Evolutionary conservation across 257 asterid genomes (phyloP).

Genomic region (Solanum acaule): DNA sequence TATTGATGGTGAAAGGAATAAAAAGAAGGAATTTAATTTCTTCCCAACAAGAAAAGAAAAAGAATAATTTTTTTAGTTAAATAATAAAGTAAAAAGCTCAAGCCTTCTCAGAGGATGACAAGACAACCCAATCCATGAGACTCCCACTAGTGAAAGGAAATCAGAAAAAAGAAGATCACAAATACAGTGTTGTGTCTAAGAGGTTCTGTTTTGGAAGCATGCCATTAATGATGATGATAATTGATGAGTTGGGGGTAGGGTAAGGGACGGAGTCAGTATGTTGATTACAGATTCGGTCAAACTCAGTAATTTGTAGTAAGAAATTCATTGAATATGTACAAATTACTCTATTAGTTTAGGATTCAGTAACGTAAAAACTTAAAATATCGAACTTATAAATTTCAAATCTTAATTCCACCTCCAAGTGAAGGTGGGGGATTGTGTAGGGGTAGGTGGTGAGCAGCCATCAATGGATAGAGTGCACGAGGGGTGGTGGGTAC

Average conservation of each 20-base stretch:
- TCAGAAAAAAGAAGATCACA: background rate
- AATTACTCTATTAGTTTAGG: background rate
- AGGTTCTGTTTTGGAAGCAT: slow-evolving; percentile 32
- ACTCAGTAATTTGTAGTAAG: background rate
- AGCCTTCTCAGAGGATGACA: slow-evolving; percentile 26
- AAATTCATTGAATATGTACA: background rate
- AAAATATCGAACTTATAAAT: rapidly evolving
- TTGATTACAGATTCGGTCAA: background rate
- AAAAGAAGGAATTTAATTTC: background rate
- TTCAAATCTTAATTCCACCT: rapidly evolving
- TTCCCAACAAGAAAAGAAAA: background rate
- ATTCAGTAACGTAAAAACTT: background rate
- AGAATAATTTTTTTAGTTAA: background rate
- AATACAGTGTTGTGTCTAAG: slow-evolving; percentile 1
- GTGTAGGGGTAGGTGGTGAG: slow-evolving; percentile 29
- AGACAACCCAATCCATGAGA: slow-evolving; percentile 38
- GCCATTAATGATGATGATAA: slow-evolving; percentile 52
- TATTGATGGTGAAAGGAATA: background rate
- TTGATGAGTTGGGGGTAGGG: background rate
- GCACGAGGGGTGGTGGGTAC: slow-evolving; percentile 59
- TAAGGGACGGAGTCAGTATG: background rate
- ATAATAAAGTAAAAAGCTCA: slow-evolving; percentile 28
- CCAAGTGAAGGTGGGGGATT: background rate
- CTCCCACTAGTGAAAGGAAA: slow-evolving; percentile 38
- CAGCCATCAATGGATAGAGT: slow-evolving; percentile 49